Evolutionary conservation across 495 filamentous ascomycete species (phyloP).

Genomic region (Aspergillus bertholletiae): DNA sequence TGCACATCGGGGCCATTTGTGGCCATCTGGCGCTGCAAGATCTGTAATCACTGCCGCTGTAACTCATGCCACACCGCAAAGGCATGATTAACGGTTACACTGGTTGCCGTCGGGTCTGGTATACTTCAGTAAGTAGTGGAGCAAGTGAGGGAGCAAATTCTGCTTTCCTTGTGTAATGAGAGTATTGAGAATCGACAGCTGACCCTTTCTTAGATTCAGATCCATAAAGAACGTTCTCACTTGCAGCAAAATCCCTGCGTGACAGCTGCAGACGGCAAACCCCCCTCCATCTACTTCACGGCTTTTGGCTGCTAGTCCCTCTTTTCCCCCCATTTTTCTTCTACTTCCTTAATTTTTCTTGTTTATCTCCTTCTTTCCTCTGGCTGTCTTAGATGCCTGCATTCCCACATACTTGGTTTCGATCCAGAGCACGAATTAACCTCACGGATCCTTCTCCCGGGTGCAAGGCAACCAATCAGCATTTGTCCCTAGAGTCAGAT

Average conservation of each 20-base stretch:
- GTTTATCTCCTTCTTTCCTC: neutral
- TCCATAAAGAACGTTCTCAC: neutral
- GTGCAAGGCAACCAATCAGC: neutral
- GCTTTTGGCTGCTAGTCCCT: too few relatives aligned
- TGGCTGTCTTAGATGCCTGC: neutral
- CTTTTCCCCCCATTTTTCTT: neutral
- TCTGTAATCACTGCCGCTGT: slow-evolving; percentile 45
- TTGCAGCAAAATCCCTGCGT: slow-evolving; percentile 15
- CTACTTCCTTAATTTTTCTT: slow-evolving; percentile 4
- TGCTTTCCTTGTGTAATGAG: neutral
- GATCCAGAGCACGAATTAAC: neutral
- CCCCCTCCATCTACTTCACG: neutral
- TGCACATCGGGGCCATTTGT: slow-evolving; percentile 48
- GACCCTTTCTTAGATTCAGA: neutral
- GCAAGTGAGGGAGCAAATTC: neutral
- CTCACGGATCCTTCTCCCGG: neutral
- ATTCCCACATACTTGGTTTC: slow-evolving; percentile 1
- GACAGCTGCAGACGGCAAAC: slow-evolving; percentile 6
- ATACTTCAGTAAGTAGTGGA: neutral
- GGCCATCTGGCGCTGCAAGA: slow-evolving; percentile 50
- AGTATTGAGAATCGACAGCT: neutral
- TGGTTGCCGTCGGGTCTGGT: neutral
- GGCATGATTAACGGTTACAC: slow-evolving; percentile 25
- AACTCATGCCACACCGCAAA: slow-evolving; percentile 44
- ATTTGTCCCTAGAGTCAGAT: neutral